A percentile compares a stretch with the other conserved stretches of the same genome.
phyloP scores from a whole-genome alignment of 2,329 filamentous ascomycete genomes.

The Chrysoporthe austroafricana region DNA sequence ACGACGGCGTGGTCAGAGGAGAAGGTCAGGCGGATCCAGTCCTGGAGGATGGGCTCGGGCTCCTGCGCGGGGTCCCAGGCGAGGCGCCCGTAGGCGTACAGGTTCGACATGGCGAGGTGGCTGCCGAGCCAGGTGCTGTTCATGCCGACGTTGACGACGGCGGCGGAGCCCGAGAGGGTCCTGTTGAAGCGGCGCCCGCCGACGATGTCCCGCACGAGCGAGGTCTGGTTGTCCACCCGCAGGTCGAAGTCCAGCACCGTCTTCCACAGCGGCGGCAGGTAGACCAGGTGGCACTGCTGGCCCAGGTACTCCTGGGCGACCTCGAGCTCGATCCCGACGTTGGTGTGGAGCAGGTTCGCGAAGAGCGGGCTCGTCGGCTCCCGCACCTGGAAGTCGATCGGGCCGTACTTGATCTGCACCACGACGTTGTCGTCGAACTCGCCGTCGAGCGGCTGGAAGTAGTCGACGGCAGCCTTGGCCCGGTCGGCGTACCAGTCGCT shows the following conservation, averaged over 20 bases:
- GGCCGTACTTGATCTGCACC: constrained; percentile 74
- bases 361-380: constrained; percentile 71
- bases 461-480: constrained; percentile 71
- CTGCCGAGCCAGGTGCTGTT: constrained; percentile 71
- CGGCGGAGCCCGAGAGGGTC: constrained; percentile 64
- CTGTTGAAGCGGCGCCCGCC: constrained; percentile 62
- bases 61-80: constrained; percentile 65
- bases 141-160: constrained; percentile 68
- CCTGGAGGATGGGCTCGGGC: constrained; percentile 55
- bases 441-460: constrained; percentile 66
- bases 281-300: constrained; percentile 71
- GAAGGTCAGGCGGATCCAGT: constrained; percentile 73
- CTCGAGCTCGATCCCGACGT: constrained; percentile 65
- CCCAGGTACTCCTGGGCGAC: constrained; percentile 73
- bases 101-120: constrained; percentile 71
- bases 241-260: constrained; percentile 70
- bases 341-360: constrained; percentile 49
- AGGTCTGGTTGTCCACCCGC: constrained; percentile 59
- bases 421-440: constrained; percentile 72
- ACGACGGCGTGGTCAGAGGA: constrained; percentile 57
- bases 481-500: constrained; percentile 68
- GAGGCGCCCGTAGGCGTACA: constrained; percentile 70
- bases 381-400: constrained; percentile 75
- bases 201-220: constrained; percentile 63
- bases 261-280: constrained; percentile 71